Percentiles rank a stretch among this genome's conserved stretches.
These are phyloP conservation scores for Microdochium trichocladiopsis DNA, from an alignment of 2,329 filamentous ascomycete genomes.

Conservation along the genomic window DNA sequence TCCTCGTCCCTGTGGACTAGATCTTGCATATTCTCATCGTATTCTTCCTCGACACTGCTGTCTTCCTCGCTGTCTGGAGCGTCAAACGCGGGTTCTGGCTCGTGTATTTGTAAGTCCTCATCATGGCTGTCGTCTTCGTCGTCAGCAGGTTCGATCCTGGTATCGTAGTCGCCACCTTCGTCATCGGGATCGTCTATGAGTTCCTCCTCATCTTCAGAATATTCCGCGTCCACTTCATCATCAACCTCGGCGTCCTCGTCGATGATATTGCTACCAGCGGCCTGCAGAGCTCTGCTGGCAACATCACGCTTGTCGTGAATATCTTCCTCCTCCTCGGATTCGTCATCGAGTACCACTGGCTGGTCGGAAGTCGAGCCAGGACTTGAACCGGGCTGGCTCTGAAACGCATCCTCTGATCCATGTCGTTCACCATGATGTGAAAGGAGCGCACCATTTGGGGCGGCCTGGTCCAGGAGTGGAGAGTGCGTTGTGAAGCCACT, in stretches of 20 bases:
- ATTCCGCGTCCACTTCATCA: conserved; percentile 11
- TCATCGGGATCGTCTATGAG: conserved; percentile 7
- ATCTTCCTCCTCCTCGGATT: conserved; percentile 12
- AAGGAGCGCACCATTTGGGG: neutral
- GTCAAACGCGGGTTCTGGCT: neutral
- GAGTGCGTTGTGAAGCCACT: too few species aligned
- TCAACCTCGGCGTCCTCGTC: conserved; percentile 14
- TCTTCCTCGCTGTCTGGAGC: neutral
- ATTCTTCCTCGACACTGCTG: neutral
- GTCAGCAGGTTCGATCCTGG: conserved; percentile 20
- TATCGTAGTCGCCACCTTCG: conserved; percentile 20
- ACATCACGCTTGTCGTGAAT: neutral
- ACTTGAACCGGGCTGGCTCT: neutral
- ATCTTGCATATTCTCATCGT: neutral
- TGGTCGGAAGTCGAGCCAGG: conserved; percentile 15
- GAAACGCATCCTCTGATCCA: neutral
- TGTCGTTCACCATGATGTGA: neutral
- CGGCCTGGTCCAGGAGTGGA: too few species aligned
- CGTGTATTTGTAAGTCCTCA: neutral
- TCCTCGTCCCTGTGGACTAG: neutral
- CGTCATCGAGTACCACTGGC: conserved; percentile 20
- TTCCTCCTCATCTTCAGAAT: conserved; percentile 8
- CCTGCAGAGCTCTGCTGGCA: neutral
- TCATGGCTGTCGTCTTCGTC: conserved; percentile 10
- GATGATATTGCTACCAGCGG: conserved; percentile 3